Base-by-base conservation (phyloP, 805 yeast species). In the Dipodascus geniculatus region DNA sequence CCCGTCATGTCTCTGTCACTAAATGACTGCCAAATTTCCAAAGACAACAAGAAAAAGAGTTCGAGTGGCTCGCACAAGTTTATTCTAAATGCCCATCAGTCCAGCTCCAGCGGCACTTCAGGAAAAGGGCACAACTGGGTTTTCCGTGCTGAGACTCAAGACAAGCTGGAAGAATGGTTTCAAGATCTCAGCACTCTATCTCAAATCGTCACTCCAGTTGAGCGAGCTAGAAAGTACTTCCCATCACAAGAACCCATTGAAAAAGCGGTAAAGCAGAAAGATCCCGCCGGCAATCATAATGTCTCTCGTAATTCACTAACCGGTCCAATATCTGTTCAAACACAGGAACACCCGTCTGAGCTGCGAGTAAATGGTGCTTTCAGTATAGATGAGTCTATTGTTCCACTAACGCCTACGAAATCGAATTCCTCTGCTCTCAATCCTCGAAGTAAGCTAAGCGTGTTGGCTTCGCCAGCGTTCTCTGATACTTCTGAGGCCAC, bases 111-210 rank as follows among this genome's bases (percentile, higher is more conserved):
- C 33, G 57, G 38, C 22, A 47, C 38, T 55, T 57, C 64, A 19
- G 65, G 65, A 48, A 58, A 87, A 63, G 87, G 88, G 48, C 97
- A 90, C 70, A 89, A 88, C 62, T 88, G 93, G 87, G 93, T 90
- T n/a, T 90, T 91, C 72, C 77, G 95, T 59, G 83, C 95, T n/a
- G 93, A 86, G 63, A 78, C 85, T 50, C 85, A 85, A 61, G 85
- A 82, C 47, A 68, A 77, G 31, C 87, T 89, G 91, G 80, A 83
- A 66, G 76, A 74, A 42, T 91, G 99, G 99, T 87, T 79, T 68
- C 79, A 79, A 59, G 95, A 86, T 63, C 74, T 91, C 59, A 81
- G 82, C 65, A 74, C 73, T 49, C 73, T 89, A 60, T 84, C 93
- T 1, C 68, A 75, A 16, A 72, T 85, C 55, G 72, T 82, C 20